These are phyloP conservation scores for Tetrapyrgos nigripes DNA, from an alignment of 1,284 basidiomycete genomes.

Conservation along the genomic window DNA sequence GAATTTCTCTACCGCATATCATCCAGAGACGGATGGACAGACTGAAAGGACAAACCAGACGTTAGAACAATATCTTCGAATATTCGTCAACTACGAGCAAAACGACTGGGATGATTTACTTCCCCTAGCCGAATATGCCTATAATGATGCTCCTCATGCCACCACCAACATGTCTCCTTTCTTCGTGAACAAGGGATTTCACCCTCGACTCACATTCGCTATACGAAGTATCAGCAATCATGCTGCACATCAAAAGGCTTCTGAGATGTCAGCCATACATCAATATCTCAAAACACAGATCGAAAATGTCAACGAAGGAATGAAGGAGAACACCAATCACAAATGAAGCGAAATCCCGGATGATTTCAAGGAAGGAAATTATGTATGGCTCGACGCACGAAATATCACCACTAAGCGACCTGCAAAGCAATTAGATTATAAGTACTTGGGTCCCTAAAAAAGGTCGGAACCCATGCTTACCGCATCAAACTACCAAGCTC, in stretches of 20 bases:
- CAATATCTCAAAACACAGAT: slow-evolving; percentile 3
- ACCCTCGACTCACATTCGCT: slow-evolving; percentile 1
- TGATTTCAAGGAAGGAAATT: background rate
- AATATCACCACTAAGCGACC: slow-evolving; percentile 10
- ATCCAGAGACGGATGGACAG: slow-evolving; percentile 12
- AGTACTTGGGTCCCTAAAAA: slow-evolving; percentile 8
- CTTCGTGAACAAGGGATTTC: slow-evolving; percentile 7
- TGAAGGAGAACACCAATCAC: background rate
- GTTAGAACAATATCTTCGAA: slow-evolving; percentile 6
- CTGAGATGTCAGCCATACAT: background rate
- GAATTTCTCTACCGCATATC: slow-evolving; percentile 8
- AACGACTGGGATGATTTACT: slow-evolving; percentile 9
- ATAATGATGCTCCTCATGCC: slow-evolving; percentile 7
- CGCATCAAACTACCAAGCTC: slow-evolving; percentile 10
- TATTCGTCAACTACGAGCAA: slow-evolving; percentile 10
- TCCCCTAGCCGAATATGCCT: slow-evolving; percentile 5
- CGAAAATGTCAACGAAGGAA: background rate
- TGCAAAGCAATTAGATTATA: slow-evolving; percentile 18
- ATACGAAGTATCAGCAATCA: background rate
- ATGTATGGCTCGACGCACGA: slow-evolving; percentile 4
- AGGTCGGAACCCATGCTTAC: slow-evolving; percentile 19
- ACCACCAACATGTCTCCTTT: slow-evolving; percentile 8
- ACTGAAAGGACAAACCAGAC: slow-evolving; percentile 5
- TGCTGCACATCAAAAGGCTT: background rate
- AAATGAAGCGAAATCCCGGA: background rate